Evolutionary conservation across 306 rosid genomes (phyloP).

Genomic region (Pyrus bretschneideri): DNA sequence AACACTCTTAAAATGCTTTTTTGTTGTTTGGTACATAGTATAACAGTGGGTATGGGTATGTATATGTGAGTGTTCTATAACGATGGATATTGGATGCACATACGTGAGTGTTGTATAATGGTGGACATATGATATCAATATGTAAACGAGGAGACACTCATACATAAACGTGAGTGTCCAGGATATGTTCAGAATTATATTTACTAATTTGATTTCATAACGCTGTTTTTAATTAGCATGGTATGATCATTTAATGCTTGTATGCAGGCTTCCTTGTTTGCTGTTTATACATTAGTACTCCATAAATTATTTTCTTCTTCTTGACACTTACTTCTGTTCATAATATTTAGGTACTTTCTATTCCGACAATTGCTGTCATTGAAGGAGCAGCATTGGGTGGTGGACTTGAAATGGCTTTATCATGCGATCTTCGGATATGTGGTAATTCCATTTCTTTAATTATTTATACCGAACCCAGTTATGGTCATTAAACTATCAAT

Average conservation of each 20-base stretch:
- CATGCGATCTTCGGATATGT: constrained; percentile 94
- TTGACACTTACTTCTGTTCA: constrained; percentile 17
- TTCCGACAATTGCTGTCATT: constrained; percentile 82
- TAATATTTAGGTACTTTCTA: constrained; percentile 45
- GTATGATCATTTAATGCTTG: not conserved
- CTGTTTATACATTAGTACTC: not conserved
- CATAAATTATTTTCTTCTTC: not conserved
- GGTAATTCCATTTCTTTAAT: constrained; percentile 36
- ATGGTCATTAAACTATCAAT: constrained; percentile 11
- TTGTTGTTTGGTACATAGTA: not conserved
- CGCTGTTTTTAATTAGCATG: not conserved
- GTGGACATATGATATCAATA: not conserved
- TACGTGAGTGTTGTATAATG: not conserved
- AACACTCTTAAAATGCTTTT: not conserved
- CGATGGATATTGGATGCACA: not conserved
- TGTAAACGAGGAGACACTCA: not conserved
- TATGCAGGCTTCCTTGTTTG: not conserved
- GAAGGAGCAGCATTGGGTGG: constrained; percentile 97
- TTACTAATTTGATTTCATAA: not conserved
- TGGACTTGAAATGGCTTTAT: constrained; percentile 93
- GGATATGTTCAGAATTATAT: not conserved
- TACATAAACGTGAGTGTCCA: not conserved
- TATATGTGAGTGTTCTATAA: too few species aligned
- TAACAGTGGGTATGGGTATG: not conserved
- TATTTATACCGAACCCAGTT: constrained; percentile 1